Evolutionary conservation across 495 filamentous ascomycete species (phyloP), one percentile per base, ranked within the genome.

Genomic region (Clohesyomyces aquaticus): DNA sequence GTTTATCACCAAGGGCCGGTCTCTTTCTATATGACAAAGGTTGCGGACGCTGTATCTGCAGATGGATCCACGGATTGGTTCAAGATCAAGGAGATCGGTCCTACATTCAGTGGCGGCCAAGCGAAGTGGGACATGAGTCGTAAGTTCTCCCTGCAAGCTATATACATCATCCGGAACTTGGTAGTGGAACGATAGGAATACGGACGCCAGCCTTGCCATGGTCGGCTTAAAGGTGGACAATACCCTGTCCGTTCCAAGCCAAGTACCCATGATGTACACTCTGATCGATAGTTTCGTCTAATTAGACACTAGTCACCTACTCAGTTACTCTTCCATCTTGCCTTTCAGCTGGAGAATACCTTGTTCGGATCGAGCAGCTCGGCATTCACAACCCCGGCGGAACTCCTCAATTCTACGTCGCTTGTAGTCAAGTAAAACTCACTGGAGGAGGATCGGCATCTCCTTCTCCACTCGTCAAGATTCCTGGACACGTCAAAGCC

Each of bases 1-100:
- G 82, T 86, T n/a, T 86, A 86, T 68, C 83, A 86, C 71, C 82
- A 85, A 55, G 83, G 83, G 0, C 83, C 83, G 4, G 73, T 85
- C 38, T 74, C 79, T 1, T 72, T 84, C 71, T 85, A 71, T 47
- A 75, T 74, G 70, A 61, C 67, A 16, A 72, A 72, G 32, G 70
- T 67, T 22, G 54, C 63, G 4, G 46, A 65, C 49, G 70, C 70
- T 28, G 47, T 57, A 47, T 43, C 57, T 1, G 54, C 64, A 21
- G 70, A 72, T 32, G 70, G 70, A 1, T 61, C 51, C 23, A 58
- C 59, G 4, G 56, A 61, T 16, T 70, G 70, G 70, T 67, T 67
- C 52, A 72, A 72, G 55, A 68, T 70, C 59, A 68, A 67, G 49
- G 70, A 72, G 65, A 65, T 76, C 67, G 74, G 70, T 9, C 67